phyloP scores from a whole-genome alignment of 352 stramenopile species.

The Phytopythium oedochilum region DNA sequence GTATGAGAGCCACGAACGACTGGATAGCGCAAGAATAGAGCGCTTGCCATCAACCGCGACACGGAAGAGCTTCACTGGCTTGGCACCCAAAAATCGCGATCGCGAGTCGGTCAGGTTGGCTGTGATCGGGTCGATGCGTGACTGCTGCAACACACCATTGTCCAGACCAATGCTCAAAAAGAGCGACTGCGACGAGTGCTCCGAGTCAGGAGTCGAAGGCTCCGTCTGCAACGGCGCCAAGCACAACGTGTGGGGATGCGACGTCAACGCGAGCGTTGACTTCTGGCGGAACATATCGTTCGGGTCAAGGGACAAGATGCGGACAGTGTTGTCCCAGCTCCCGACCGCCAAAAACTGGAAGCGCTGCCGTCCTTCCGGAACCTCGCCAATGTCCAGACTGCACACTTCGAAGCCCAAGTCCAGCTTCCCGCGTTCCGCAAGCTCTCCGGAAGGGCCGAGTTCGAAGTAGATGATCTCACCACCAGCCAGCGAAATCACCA shows the following conservation, averaged over 20 bases:
- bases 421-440: constrained; percentile 92
- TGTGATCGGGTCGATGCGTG: constrained; percentile 85
- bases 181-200: constrained; percentile 58
- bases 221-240: constrained; percentile 79
- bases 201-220: constrained; percentile 41
- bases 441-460: constrained; percentile 89
- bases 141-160: constrained; percentile 95
- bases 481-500: constrained; percentile 95
- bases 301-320: constrained; percentile 94
- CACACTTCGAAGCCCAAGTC: constrained; percentile 96
- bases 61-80: constrained; percentile 94
- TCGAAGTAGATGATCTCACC: constrained; percentile 99
- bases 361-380: constrained; percentile 92
- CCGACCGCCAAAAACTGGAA: constrained; percentile 97
- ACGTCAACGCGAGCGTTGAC: constrained; percentile 76
- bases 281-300: constrained; percentile 88
- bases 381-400: constrained; percentile 95
- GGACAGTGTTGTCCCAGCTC: constrained; percentile 87
- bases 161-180: constrained; percentile 89
- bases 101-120: constrained; percentile 81
- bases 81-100: constrained; percentile 93
- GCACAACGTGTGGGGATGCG: constrained; percentile 79
- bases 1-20: constrained; percentile 95
- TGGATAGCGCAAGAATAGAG: constrained; percentile 94
- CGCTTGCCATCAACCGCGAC: constrained; percentile 86